Evolutionary conservation across 176 grass and related monocot species (phyloP).

Genomic region (Paspalum notatum): DNA sequence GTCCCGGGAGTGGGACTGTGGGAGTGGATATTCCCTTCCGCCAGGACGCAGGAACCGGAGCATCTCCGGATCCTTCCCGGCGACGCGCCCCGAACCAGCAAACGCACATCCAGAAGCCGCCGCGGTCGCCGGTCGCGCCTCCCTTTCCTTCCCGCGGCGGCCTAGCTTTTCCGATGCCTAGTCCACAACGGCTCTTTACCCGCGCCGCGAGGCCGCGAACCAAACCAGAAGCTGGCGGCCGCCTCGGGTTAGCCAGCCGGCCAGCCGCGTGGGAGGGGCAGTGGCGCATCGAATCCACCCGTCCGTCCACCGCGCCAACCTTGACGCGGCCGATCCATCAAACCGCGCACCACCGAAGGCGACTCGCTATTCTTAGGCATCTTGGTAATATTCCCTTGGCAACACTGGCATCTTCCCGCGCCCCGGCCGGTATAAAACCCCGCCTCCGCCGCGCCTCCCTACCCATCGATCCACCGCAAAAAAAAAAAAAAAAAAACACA

Average conservation of each 20-base stretch:
- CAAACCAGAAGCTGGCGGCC: background rate
- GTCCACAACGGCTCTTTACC: background rate
- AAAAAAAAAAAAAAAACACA: too few species aligned
- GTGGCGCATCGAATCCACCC: background rate
- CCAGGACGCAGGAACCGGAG: background rate
- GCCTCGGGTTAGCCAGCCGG: too few species aligned
- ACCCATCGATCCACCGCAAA: background rate
- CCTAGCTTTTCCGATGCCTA: background rate
- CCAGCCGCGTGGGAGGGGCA: background rate
- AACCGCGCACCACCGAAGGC: background rate
- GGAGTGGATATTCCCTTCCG: constrained; percentile 22
- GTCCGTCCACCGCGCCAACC: background rate
- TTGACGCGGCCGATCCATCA: background rate
- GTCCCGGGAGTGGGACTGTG: too few species aligned
- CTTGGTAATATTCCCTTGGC: constrained; percentile 57
- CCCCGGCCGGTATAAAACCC: constrained; percentile 38
- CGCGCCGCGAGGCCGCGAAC: background rate
- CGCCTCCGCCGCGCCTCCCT: background rate
- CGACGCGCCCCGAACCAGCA: background rate
- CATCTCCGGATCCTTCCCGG: constrained; percentile 25
- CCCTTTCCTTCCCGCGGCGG: background rate
- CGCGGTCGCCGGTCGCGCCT: background rate
- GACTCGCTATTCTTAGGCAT: constrained; percentile 15
- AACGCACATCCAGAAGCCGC: constrained; percentile 9
- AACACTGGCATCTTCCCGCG: constrained; percentile 51